Percentiles rank a stretch among this genome's conserved stretches.
These are phyloP conservation scores for Lactarius evosmus DNA, from an alignment of 768 basidiomycete species.

Conservation along the genomic window DNA sequence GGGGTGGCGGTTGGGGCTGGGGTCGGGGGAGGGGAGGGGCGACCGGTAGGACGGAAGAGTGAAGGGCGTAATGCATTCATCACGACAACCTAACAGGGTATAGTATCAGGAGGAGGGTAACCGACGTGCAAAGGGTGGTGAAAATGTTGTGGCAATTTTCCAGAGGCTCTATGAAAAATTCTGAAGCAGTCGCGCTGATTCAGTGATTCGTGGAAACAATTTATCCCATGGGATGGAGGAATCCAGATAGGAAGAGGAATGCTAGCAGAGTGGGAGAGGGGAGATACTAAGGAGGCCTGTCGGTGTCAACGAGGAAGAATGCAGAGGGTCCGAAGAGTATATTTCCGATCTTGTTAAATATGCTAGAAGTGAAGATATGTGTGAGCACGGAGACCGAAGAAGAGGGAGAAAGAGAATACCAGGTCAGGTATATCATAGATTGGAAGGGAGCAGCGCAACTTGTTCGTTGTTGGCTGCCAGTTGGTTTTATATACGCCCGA, in stretches of 20 bases:
- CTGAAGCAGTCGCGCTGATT: slow-evolving; percentile 43
- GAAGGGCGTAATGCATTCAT: slow-evolving; percentile 68
- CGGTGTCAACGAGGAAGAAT: slow-evolving; percentile 57
- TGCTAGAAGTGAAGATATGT: slow-evolving; percentile 26
- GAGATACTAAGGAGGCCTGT: slow-evolving; percentile 71
- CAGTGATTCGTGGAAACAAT: slow-evolving; percentile 31
- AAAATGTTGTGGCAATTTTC: slow-evolving; percentile 22
- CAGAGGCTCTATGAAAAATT: slow-evolving; percentile 25
- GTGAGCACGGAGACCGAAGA: not conserved
- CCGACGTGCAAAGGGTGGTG: slow-evolving; percentile 29
- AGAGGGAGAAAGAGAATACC: slow-evolving; percentile 20
- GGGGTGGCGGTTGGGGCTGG: slow-evolving; percentile 30
- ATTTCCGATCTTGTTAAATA: slow-evolving; percentile 40
- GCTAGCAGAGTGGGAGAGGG: not conserved
- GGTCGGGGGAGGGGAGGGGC: slow-evolving; percentile 55
- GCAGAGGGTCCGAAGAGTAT: slow-evolving; percentile 63
- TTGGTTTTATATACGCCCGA: not conserved
- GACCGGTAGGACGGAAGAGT: slow-evolving; percentile 61
- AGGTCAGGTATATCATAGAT: slow-evolving; percentile 31
- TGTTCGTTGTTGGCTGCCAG: not conserved
- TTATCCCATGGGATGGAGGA: slow-evolving; percentile 44
- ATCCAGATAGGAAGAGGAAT: slow-evolving; percentile 8
- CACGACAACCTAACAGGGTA: slow-evolving; percentile 33
- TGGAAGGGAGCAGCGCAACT: slow-evolving; percentile 10
- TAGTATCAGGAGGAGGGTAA: slow-evolving; percentile 5